phyloP scores from a whole-genome alignment of 805 yeast species.

The Diddensiella caesifluorescens region DNA sequence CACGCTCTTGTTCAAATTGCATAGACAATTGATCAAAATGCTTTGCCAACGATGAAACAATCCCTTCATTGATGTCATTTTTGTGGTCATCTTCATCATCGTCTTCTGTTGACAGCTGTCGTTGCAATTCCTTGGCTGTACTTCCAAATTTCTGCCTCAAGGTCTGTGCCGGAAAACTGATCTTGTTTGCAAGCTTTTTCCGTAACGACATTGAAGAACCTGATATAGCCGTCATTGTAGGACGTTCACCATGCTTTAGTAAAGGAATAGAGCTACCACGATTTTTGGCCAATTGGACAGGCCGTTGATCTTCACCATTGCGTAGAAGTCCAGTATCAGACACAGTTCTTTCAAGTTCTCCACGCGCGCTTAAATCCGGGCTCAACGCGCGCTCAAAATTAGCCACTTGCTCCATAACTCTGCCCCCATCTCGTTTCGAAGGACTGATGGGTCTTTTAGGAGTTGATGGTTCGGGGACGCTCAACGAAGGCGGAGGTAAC shows the following conservation, averaged over 20 bases:
- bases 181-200: conserved; percentile 14
- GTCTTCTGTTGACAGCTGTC: conserved; percentile 16
- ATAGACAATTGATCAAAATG: conserved; percentile 74
- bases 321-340: neutral
- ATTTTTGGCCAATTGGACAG: neutral
- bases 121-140: conserved; percentile 23
- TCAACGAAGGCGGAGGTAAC: too few species aligned
- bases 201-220: conserved; percentile 5
- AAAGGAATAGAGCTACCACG: conserved; percentile 12
- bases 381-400: neutral
- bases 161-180: conserved; percentile 17
- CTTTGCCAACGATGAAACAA: conserved; percentile 41
- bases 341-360: neutral
- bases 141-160: conserved; percentile 17
- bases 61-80: neutral
- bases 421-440: neutral
- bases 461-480: too few species aligned
- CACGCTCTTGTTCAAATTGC: conserved; percentile 86
- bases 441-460: conserved; percentile 7
- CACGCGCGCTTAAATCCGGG: neutral
- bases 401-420: neutral
- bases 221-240: neutral
- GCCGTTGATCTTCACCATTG: neutral
- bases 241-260: conserved; percentile 5
- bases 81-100: neutral